These are phyloP conservation scores for Nigrospora oryzae DNA, from an alignment of 2,329 filamentous ascomycete genomes.

Conservation along the genomic window DNA sequence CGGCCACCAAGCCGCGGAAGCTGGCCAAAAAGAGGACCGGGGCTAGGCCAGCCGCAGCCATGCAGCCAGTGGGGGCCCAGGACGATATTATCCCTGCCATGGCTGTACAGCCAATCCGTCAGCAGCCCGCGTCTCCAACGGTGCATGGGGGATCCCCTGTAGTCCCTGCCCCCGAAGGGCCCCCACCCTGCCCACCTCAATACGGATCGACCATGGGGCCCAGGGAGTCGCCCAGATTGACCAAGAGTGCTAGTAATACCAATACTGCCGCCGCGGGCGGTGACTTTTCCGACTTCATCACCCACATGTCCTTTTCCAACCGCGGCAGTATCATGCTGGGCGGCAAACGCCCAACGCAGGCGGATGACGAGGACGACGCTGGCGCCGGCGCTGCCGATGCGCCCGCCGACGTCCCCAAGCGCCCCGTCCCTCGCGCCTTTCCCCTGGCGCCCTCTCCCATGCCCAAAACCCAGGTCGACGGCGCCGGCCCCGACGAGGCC, in stretches of 20 bases:
- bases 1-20: background rate
- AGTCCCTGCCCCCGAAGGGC: background rate
- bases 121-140: too few species aligned
- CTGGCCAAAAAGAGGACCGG: slow-evolving; percentile 1
- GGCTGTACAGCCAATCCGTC: too few species aligned
- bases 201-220: too few species aligned
- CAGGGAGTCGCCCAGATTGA: too few species aligned
- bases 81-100: too few species aligned
- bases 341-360: slow-evolving; percentile 26
- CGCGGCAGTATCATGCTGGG: slow-evolving; percentile 56
- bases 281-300: slow-evolving; percentile 49
- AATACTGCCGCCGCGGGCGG: slow-evolving; percentile 33
- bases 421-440: slow-evolving; percentile 15
- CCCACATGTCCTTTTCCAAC: slow-evolving; percentile 50
- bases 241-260: too few species aligned
- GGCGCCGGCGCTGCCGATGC: slow-evolving; percentile 15
- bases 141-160: background rate
- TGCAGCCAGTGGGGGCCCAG: too few species aligned
- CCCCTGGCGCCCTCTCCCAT: slow-evolving; percentile 13
- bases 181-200: background rate
- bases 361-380: slow-evolving; percentile 4
- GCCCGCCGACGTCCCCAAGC: background rate
- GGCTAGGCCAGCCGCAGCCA: too few species aligned
- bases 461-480: slow-evolving; percentile 6
- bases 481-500: slow-evolving; percentile 4